Base-by-base conservation (phyloP, 495 filamentous ascomycete species). In the Xylaria cubensis region DNA sequence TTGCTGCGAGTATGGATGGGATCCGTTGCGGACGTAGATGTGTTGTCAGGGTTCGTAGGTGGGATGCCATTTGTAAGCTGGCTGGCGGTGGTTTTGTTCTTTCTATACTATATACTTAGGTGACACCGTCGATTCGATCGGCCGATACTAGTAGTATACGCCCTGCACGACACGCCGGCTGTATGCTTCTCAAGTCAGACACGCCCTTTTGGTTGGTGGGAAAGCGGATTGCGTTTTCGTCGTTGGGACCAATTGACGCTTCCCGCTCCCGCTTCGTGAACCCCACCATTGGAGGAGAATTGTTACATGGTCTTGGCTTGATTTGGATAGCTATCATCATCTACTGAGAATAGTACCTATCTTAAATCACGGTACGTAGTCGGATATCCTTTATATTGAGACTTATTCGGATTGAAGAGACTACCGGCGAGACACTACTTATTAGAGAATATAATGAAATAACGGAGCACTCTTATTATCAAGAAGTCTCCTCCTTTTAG, bases 161-260 rank as follows among this genome's bases (percentile, higher is more conserved):
- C 48, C 44, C 48, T 51, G 10, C 19, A 21, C 48, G 26, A 29
- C 26, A 29, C 26, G 26, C 26, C 44, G 44, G 56, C 42, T 51
- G 50, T 51, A 12, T 12, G n/a, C 21, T 4, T 26, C 17, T 13
- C 24, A 56, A 56, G 58, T 61, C 58, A 21, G n/a, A 36, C 26
- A 29, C 63, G 63, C 42, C 63, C 39, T 46, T 46, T 34, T 61
- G 58, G 58, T 61, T 61, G 58, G 58, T 61, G 58, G 61, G 58
- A 61, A 15, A 63, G 39, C 39, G 39, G 26, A 12, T 19, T 61
- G 32, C 34, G 58, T 29, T 61, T 39, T 39, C 4, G 53, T 1
- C 17, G 6, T 21, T 19, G 56, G 17, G 53, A 13, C 61, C 61
- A 44, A 65, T 48, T 46, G 41, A 42, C 13, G 26, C 17, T 26